phyloP scores from a whole-genome alignment of 164 flowering plant genomes.

The Stephania yunnanensis region DNA sequence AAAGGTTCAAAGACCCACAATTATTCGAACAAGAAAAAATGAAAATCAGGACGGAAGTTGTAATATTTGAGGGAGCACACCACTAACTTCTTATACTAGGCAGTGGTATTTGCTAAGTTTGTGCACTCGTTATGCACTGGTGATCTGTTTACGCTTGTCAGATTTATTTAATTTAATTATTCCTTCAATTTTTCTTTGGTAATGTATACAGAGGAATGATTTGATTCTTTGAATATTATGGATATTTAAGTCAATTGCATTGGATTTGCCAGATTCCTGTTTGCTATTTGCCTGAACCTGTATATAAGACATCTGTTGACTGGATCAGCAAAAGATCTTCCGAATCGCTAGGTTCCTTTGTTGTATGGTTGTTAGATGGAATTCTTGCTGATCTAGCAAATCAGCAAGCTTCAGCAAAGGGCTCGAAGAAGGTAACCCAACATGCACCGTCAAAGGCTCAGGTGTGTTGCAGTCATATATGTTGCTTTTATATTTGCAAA shows the following conservation, averaged over 20 bases:
- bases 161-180: no score
- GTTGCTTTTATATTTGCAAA: not conserved
- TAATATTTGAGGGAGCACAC: not conserved
- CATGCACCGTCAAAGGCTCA: constrained; percentile 72
- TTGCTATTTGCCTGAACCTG: constrained; percentile 63
- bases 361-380: constrained; percentile 59
- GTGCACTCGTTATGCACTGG: not conserved
- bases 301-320: constrained; percentile 74
- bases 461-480: constrained; percentile 30
- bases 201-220: no score
- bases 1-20: no score
- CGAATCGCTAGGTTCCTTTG: constrained; percentile 68
- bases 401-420: constrained; percentile 56
- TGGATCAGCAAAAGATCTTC: constrained; percentile 64
- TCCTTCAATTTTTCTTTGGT: no score
- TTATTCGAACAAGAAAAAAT: no score
- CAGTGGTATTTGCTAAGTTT: not conserved
- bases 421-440: constrained; percentile 58
- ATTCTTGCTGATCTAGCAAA: constrained; percentile 61
- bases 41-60: not conserved
- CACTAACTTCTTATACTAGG: not conserved
- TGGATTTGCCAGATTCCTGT: constrained; percentile 57
- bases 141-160: not conserved
- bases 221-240: not conserved
- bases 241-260: not conserved